Evolutionary conservation across 257 asterid genomes (phyloP).

Genomic region (Handroanthus guayacan): DNA sequence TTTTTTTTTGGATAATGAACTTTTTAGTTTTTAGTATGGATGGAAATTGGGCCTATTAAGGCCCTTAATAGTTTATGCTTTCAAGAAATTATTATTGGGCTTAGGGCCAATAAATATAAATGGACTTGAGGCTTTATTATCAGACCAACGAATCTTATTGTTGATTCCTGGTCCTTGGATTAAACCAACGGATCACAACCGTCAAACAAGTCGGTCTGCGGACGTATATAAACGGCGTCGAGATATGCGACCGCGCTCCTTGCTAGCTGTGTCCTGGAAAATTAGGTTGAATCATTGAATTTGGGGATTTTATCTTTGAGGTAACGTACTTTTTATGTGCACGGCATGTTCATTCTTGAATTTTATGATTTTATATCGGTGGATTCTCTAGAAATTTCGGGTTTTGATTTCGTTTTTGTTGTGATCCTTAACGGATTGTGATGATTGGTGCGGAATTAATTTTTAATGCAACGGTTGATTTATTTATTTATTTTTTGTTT

Average conservation of each 20-base stretch:
- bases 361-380: background rate
- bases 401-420: background rate
- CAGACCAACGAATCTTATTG: background rate
- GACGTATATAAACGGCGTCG: background rate
- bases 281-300: slow-evolving; percentile 13
- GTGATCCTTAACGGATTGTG: background rate
- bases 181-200: background rate
- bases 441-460: background rate
- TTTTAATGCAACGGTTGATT: background rate
- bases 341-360: background rate
- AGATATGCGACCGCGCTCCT: background rate
- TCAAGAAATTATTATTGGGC: no score
- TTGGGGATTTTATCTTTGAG: slow-evolving; percentile 7
- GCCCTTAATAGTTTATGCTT: no score
- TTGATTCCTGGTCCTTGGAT: slow-evolving; percentile 20
- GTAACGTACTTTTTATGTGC: background rate
- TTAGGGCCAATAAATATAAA: no score
- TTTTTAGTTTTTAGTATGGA: no score
- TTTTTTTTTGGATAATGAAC: no score
- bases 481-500: background rate
- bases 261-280: background rate
- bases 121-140: no score
- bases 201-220: background rate
- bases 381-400: background rate
- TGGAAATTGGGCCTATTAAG: no score